phyloP scores from a whole-genome alignment of 108 stramenopile genomes.

The Fragilariopsis cylindrus region DNA sequence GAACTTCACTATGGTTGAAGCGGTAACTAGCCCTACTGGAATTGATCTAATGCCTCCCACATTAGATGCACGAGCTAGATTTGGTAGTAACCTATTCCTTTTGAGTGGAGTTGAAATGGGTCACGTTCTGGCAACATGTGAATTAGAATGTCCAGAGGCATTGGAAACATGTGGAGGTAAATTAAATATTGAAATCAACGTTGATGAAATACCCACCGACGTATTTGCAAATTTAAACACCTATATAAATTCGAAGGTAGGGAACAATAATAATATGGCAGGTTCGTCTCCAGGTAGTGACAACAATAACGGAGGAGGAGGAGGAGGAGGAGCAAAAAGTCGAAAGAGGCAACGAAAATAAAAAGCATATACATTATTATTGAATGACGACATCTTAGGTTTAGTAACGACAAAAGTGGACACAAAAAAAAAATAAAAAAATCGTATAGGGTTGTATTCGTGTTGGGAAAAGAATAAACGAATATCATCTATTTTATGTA shows the following conservation, averaged over 20 bases:
- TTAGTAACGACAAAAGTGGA: too few relatives aligned
- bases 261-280: not conserved
- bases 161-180: slow-evolving; percentile 57
- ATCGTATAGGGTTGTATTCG: too few relatives aligned
- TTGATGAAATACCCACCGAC: slow-evolving; percentile 76
- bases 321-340: not conserved
- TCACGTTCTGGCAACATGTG: slow-evolving; percentile 76
- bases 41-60: slow-evolving; percentile 7
- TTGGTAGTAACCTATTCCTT: slow-evolving; percentile 80
- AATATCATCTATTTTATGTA: too few relatives aligned
- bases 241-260: slow-evolving; percentile 45
- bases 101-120: slow-evolving; percentile 87
- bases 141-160: slow-evolving; percentile 83
- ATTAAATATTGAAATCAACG: slow-evolving; percentile 82
- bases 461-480: too few relatives aligned
- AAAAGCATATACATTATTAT: not conserved
- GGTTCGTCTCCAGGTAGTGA: not conserved
- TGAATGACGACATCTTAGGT: too few relatives aligned
- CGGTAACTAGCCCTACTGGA: not conserved
- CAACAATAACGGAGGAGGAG: not conserved
- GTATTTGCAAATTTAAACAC: slow-evolving; percentile 80
- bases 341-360: slow-evolving; percentile 10
- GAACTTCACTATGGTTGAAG: not conserved
- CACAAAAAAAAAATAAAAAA: too few relatives aligned
- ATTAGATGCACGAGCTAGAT: slow-evolving; percentile 78